Evolutionary conservation across 495 filamentous ascomycete species (phyloP), one percentile per base, ranked within the genome.

Genomic region (Trichoderma asperelloides): DNA sequence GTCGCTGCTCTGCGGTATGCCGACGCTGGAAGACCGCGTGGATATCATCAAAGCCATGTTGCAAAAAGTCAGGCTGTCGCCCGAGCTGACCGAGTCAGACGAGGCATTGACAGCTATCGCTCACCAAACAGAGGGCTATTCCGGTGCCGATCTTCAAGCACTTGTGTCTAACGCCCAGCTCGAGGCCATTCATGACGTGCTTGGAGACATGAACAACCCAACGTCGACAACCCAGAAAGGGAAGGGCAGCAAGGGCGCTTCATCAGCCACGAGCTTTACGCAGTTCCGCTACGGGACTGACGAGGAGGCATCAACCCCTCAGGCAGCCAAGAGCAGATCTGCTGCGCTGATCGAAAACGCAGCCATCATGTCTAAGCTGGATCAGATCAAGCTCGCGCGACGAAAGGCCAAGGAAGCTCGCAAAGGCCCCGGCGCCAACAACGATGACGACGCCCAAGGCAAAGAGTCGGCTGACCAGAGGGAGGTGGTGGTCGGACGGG

Each of bases 91-190:
- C 62, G 74, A 77, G 3, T 77, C 76, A 0, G 75, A 79, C 3
- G 80, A 82, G 5, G 81, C 78, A n/a, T 65, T 91, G 12, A 68
- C 67, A 1, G 91, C 95, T 69, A 83, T 98, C 13, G 94, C 91
- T 1, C 77, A 78, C 2, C 77, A 84, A 49, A 97, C 94, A 0
- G 91, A 92, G 68, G 95, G 95, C n/a, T 97, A 95, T 74, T 92
- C 91, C 0, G 95, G 95, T 1, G 95, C 95, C 0, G 95, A 98
- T 81, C 79, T 98, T 21, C 96, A 97, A 75, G 95, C 95, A 0
- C 85, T 98, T 12, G 85, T 98, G 18, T 97, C 96, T 68, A 98
- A 98, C 70, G 95, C 95, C 5, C 95, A 98, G 75, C 82, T 98
- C 7, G 96, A 98, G 76, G 95, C 95, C 30, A 96, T 98, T 67